phyloP scores from a whole-genome alignment of 768 basidiomycete species.

The Mycena amicta region DNA sequence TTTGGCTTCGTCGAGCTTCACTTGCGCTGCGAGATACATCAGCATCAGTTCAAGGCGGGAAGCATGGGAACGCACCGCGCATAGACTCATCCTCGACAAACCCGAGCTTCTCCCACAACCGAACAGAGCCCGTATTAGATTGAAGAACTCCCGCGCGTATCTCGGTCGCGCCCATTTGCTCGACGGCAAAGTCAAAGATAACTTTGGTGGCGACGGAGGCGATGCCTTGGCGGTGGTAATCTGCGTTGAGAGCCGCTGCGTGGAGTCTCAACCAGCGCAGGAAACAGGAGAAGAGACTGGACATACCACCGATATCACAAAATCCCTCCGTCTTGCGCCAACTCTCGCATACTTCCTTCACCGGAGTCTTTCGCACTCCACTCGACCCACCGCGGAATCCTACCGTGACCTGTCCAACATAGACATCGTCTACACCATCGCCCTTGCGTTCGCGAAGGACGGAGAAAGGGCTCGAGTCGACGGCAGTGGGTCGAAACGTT shows the following conservation, averaged over 20 bases:
- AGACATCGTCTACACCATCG: constrained; percentile 5
- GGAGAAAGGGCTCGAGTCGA: constrained; percentile 7
- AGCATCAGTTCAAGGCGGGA: background rate
- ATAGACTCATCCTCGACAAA: constrained; percentile 10
- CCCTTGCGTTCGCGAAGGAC: constrained; percentile 13
- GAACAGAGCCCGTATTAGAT: constrained; percentile 9
- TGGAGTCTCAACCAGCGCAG: background rate
- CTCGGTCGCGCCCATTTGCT: constrained; percentile 23
- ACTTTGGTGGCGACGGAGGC: constrained; percentile 15
- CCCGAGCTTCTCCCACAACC: constrained; percentile 22
- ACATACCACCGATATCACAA: constrained; percentile 18
- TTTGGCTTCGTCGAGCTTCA: background rate
- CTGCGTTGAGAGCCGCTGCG: constrained; percentile 11
- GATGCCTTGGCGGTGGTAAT: constrained; percentile 18
- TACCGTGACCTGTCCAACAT: constrained; percentile 18
- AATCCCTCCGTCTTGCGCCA: constrained; percentile 14
- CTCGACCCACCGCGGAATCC: background rate
- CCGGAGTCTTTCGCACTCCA: constrained; percentile 10
- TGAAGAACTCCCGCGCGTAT: constrained; percentile 10
- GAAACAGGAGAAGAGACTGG: too few species aligned
- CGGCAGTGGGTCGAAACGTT: constrained; percentile 5
- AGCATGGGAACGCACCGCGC: background rate
- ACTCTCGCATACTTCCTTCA: constrained; percentile 16
- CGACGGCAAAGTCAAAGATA: constrained; percentile 18
- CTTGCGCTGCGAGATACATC: background rate